Base-by-base conservation (phyloP, 352 stramenopile species). In the Phytophthora syringae region DNA sequence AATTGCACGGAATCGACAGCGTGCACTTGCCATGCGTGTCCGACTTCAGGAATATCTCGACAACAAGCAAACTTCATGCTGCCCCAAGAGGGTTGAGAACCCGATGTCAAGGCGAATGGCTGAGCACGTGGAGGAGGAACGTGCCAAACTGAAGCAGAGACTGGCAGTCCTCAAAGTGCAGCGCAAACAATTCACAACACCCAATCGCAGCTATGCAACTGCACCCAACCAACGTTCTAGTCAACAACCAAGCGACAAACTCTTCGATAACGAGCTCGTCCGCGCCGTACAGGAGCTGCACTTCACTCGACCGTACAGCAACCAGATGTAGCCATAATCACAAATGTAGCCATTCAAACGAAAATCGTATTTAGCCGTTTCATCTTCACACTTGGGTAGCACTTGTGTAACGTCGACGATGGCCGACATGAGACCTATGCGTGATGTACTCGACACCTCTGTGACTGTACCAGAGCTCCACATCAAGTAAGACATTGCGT, bases 401-500 rank as follows among this genome's bases (percentile, higher is more conserved):
- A 51, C 1, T 66, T 50, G 53, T 53, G 43, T 64, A 52, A 34
- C 37, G 10, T 54, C 39, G 27, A 42, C 13, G 37, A 67, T 60
- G 48, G 52, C 57, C 37, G 32, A 12, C 13, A 53, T 58, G 34
- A 10, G 62, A 2, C 25, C 58, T 15, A 50, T 42, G 27, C 48
- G 47, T 43, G n/a, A 58, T 39, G 51, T 70, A 40, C 34, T 48
- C 49, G 44, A 40, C 49, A 5, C 52, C 24, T 21, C 40, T 55
- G 44, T 53, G 11, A 43, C 55, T 3, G 37, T 76, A 12, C 72
- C 72, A 21, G 67, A 74, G 60, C 77, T 92, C 44, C 80, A 82
- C 30, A 90, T 92, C 70, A 89, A 89, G 82, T 91, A 67, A 60
- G 74, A 60, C 25, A 12, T 20, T 16, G 12, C 18, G 0, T 13